phyloP scores from a whole-genome alignment of 2,329 filamentous ascomycete species.

The Teratosphaeria epicoccoides region DNA sequence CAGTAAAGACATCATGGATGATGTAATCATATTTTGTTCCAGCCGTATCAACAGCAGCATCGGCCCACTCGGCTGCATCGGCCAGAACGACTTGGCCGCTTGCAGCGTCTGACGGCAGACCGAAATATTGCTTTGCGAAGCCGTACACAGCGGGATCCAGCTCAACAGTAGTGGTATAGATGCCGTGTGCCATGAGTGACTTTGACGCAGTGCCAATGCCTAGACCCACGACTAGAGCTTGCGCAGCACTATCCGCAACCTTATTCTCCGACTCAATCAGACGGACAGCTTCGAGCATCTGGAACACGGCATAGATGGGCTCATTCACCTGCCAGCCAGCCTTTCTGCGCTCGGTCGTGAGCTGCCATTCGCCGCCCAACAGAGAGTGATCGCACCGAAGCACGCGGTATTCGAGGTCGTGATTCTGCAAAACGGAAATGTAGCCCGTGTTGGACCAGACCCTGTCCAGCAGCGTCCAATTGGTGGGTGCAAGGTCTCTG shows the following conservation, averaged over 20 bases:
- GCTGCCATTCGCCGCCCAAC: constrained; percentile 81
- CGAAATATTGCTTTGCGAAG: constrained; percentile 75
- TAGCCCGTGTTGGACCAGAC: constrained; percentile 85
- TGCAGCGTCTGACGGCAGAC: constrained; percentile 64
- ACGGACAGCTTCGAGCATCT: constrained; percentile 84
- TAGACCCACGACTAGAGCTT: constrained; percentile 78
- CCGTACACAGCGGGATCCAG: constrained; percentile 83
- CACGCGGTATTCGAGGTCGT: constrained; percentile 59
- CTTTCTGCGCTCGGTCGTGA: constrained; percentile 34
- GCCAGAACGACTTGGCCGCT: constrained; percentile 51
- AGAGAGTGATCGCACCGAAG: constrained; percentile 92
- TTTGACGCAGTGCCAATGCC: constrained; percentile 87
- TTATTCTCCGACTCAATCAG: constrained; percentile 50
- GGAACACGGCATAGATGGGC: constrained; percentile 92
- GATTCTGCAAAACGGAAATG: constrained; percentile 75
- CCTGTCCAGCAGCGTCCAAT: constrained; percentile 69
- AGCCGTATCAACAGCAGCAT: constrained; percentile 34
- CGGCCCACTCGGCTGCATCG: constrained; percentile 65
- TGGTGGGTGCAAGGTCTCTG: constrained; percentile 49
- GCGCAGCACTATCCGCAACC: constrained; percentile 26
- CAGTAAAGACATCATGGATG: constrained; percentile 95
- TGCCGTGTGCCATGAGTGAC: constrained; percentile 74
- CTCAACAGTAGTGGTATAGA: constrained; percentile 88
- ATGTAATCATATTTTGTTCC: constrained; percentile 66
- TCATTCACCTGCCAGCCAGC: constrained; percentile 53